Evolutionary conservation across 192 early-diverging fungal species (phyloP).

Genomic region (Coemansia reversa): DNA sequence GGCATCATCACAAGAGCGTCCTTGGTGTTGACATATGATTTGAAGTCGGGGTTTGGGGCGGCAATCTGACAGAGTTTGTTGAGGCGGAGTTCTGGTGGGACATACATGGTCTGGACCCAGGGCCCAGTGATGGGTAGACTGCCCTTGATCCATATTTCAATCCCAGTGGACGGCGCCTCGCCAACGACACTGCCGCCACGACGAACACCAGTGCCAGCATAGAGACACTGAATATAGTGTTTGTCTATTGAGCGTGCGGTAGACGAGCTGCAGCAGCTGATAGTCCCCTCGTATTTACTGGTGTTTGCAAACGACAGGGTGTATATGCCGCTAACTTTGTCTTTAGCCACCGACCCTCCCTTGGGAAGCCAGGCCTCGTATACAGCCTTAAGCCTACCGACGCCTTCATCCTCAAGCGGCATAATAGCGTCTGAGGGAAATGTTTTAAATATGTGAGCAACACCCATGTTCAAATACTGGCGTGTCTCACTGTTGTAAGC

Average conservation of each 20-base stretch:
- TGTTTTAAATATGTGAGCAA: conserved; percentile 36
- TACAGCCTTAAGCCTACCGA: conserved; percentile 42
- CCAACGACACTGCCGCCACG: conserved; percentile 10
- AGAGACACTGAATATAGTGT: conserved; percentile 37
- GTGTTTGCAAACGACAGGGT: conserved; percentile 22
- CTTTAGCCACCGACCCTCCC: conserved; percentile 18
- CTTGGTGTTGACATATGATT: conserved; percentile 7
- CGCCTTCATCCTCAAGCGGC: conserved; percentile 43
- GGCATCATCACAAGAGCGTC: conserved; percentile 27
- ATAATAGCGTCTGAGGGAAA: conserved; percentile 30
- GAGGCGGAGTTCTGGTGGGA: conserved; percentile 38
- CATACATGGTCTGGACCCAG: conserved; percentile 46
- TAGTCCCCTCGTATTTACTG: conserved; percentile 17
- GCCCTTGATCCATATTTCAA: conserved; percentile 51
- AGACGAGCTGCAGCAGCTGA: conserved; percentile 11
- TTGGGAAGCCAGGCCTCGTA: conserved; percentile 47
- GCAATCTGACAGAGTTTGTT: conserved; percentile 47
- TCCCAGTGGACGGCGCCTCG: conserved; percentile 21
- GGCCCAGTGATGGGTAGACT: conserved; percentile 41
- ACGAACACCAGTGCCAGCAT: conserved; percentile 36
- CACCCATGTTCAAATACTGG: conserved; percentile 21
- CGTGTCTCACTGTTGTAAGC: conserved; percentile 27
- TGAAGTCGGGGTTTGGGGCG: conserved; percentile 32
- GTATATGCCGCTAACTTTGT: conserved; percentile 45
- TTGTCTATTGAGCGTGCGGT: conserved; percentile 13